Evolutionary conservation across 352 stramenopile genomes (phyloP), one percentile per base, ranked within the genome.

Genomic region (Pythium aristosporum): DNA sequence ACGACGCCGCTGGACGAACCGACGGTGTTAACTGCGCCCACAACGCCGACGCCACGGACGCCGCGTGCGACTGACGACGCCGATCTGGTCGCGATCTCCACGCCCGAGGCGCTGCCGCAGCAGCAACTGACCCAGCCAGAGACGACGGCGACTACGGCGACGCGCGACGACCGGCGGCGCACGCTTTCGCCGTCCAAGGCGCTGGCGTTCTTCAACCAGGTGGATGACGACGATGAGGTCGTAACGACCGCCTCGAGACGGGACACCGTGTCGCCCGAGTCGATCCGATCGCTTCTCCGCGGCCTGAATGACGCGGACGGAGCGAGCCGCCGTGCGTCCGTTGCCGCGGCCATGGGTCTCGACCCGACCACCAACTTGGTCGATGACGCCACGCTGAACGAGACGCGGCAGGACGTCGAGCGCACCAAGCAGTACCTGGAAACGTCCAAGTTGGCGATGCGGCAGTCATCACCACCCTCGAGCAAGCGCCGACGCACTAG

Each of bases 101-200:
- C 71, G 21, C 73, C 73, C 46, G 73, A 80, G 59, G 52, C 65
- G 52, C 70, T 77, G 30, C 47, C 57, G 18, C 36, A 59, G 34
- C 44, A 50, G 8, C n/a, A 50, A 18, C 37, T 43, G 37, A 12
- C 37, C 11, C 11, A 12, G 1, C 34, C n/a, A 25, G 20, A 13
- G 16, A 16, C n/a, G 5, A 48, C 34, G 18, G 18, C 51, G 3
- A 50, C 20, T 15, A 36, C 30, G 12, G 18, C 18, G 44, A 46
- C 23, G 15, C 36, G 49, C 59, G 63, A 69, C 50, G 55, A 47
- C 12, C 62, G 58, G 9, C 58, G 59, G 23, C 57, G 56, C 18
- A 87, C 79, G 49, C 63, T 89, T 57, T 88, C 79, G 47, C 80
- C 80, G 15, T 63, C 72, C 18, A 83, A 79, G 23, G 73, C 71